Evolutionary conservation across 768 basidiomycete genomes (phyloP), one percentile per base, ranked within the genome.

Genomic region (Clavaria fumosa): DNA sequence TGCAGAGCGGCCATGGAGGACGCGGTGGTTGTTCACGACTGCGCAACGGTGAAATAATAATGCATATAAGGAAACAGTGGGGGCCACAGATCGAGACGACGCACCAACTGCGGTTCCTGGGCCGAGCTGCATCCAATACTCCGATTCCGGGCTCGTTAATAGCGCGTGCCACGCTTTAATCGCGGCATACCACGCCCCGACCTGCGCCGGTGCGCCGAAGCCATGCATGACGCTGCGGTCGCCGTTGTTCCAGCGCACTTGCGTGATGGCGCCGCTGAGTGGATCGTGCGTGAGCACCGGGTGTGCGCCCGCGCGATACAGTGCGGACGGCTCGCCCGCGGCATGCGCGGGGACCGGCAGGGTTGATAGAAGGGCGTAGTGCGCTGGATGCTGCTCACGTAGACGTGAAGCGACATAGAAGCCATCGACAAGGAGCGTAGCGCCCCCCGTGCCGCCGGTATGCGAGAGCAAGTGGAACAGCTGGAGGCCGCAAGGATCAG

Each of bases 211-310:
- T 0, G 75, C 60, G 11, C 62, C 59, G 44, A 86, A 45, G 43
- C 66, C 60, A 43, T 62, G 70, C 63, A 97, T 69, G 2, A 78
- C 79, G 41, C 85, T 90, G 36, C 93, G 63, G 54, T 97, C 91
- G 46, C 90, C 82, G 43, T 88, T 91, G 50, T 96, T 97, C 85
- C 90, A 97, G 37, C 91, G 59, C 23, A 96, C 78, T 43, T 85
- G 79, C 3, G 63, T 55, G 0, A 96, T 63, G 43, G 78, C 70
- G 2, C 70, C 74, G 9, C 64, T 70, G 5, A 53, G 37, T 2
- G 55, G 47, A 37, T 88, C 78, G 51, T 86, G 81, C 11, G 66
- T 59, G 4, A 96, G 62, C 0, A 82, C 70, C 0, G 90, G 81
- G 48, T 79, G 78, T 1, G 75, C 73, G 0, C 64, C 58, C 1